Evolutionary conservation across 495 filamentous ascomycete species (phyloP).

Genomic region (Lasiosphaeria miniovina): DNA sequence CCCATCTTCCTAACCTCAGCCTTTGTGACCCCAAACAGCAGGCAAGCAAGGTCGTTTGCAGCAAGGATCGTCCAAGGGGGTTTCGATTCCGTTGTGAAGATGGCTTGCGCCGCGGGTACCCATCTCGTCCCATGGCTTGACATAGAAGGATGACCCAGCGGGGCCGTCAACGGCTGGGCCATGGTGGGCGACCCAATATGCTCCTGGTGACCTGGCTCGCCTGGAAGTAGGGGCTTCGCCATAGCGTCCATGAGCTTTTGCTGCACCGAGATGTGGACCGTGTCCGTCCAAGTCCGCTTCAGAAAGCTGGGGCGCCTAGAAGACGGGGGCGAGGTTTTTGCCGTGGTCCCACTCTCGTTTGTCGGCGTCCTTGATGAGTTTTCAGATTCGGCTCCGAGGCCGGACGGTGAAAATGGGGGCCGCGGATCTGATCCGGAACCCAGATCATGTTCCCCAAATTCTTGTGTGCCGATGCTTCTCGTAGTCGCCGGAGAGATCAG

Average conservation of each 20-base stretch:
- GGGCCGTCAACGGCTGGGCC: constrained; percentile 32
- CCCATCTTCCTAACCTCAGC: constrained; percentile 92
- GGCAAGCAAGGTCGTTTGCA: constrained; percentile 94
- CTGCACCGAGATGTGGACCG: constrained; percentile 65
- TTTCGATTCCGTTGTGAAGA: constrained; percentile 87
- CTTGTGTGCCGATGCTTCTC: constrained; percentile 8
- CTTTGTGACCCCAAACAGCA: constrained; percentile 93
- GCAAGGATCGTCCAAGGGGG: constrained; percentile 93
- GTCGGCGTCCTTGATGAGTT: constrained; percentile 54
- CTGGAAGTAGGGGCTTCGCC: constrained; percentile 72
- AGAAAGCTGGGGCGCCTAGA: constrained; percentile 64
- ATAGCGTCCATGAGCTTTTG: constrained; percentile 84
- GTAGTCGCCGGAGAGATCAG: constrained; percentile 34
- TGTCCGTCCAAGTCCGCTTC: constrained; percentile 86
- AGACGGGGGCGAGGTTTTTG: constrained; percentile 49
- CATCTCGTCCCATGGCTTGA: constrained; percentile 85
- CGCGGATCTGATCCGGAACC: not conserved
- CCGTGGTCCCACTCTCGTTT: constrained; percentile 53
- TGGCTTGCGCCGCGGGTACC: constrained; percentile 88
- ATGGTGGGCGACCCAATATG: constrained; percentile 36
- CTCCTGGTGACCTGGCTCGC: constrained; percentile 48
- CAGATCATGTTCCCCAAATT: not conserved
- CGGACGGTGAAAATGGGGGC: constrained; percentile 3
- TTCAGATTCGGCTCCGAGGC: constrained; percentile 39
- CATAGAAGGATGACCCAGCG: constrained; percentile 34